Conservation (phyloP, 805 yeast species). For the Zygotorulaspora danielsina region DNA sequence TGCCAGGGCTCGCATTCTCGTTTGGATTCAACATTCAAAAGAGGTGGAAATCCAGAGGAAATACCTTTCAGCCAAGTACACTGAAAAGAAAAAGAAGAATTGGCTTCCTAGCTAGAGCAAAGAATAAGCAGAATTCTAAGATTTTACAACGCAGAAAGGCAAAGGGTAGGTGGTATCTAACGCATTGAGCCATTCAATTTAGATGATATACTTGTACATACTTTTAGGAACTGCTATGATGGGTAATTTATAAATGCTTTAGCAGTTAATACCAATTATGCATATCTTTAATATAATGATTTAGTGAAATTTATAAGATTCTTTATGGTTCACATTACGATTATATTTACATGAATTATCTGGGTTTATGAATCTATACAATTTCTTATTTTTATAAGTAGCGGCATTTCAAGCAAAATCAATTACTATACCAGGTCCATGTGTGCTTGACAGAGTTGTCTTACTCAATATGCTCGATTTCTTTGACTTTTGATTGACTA, state of each 20-base stretch:
- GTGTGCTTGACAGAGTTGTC: conserved; percentile 62
- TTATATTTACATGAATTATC: neutral
- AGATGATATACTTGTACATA: neutral
- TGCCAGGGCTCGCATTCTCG: conserved; percentile 3
- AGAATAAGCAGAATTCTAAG: conserved; percentile 69
- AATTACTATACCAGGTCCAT: conserved; percentile 76
- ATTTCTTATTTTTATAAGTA: neutral
- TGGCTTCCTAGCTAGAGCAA: conserved; percentile 84
- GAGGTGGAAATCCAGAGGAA: conserved; percentile 87
- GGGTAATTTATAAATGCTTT: too few relatives aligned
- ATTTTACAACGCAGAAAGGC: conserved; percentile 71
- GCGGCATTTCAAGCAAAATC: conserved; percentile 43
- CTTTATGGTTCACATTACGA: too few relatives aligned
- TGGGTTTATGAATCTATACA: neutral
- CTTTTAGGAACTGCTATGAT: too few relatives aligned
- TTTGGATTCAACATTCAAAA: conserved; percentile 24
- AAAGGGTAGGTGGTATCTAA: conserved; percentile 91
- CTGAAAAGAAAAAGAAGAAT: conserved; percentile 82
- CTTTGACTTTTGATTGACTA: conserved; percentile 55
- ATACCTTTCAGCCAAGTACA: conserved; percentile 91
- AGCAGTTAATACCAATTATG: conserved; percentile 3
- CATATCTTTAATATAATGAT: neutral
- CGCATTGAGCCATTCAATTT: conserved; percentile 49
- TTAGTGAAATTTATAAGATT: too few relatives aligned
- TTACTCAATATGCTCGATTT: conserved; percentile 68